Evolutionary conservation across 441 rosid species (phyloP).

Genomic region (Kokia cookei): DNA sequence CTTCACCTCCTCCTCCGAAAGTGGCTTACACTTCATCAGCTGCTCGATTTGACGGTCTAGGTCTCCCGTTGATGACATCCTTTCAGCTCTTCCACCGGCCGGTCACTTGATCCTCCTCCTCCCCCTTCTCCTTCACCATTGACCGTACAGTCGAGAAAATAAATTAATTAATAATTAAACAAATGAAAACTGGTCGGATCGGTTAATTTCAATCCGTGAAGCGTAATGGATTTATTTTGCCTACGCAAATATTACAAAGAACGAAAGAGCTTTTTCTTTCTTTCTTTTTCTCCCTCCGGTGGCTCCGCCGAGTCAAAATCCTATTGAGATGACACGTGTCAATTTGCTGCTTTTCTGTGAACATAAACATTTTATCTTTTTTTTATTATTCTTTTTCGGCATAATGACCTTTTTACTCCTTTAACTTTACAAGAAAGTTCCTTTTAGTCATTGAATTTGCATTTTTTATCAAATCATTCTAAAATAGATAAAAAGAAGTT

Average conservation of each 20-base stretch:
- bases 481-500: too few species aligned
- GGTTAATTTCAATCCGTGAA: not conserved
- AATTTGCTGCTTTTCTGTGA: not conserved
- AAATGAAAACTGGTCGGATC: not conserved
- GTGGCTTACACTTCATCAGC: not conserved
- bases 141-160: not conserved
- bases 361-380: not conserved
- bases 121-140: not conserved
- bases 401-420: too few species aligned
- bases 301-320: not conserved
- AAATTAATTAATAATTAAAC: not conserved
- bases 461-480: too few species aligned
- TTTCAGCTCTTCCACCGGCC: not conserved
- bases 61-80: not conserved
- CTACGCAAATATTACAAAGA: not conserved
- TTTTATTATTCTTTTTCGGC: too few species aligned
- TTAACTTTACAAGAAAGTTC: too few species aligned
- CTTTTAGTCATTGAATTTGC: too few species aligned
- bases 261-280: not conserved
- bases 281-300: not conserved
- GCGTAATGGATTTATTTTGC: not conserved
- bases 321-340: not conserved
- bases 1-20: not conserved
- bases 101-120: not conserved
- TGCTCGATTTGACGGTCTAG: not conserved